A percentile compares a stretch with the other conserved stretches of the same genome.
These are phyloP conservation scores for Calonectria pseudoreteaudii DNA, from an alignment of 2,329 filamentous ascomycete species.

Conservation along the genomic window DNA sequence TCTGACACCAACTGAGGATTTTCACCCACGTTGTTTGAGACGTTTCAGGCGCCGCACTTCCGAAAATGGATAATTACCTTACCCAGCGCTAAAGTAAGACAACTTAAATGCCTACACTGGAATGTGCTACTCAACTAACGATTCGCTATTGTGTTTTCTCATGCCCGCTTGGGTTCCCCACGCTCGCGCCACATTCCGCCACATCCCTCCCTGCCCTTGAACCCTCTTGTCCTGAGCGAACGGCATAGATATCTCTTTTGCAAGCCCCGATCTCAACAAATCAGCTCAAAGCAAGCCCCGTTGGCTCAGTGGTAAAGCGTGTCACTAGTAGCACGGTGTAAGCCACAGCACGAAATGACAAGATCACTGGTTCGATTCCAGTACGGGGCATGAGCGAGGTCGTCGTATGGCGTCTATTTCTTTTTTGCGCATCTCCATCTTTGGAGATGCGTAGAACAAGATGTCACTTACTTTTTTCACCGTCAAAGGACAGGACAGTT, in stretches of 20 bases:
- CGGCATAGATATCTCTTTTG: background rate
- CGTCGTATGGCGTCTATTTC: too few relatives aligned
- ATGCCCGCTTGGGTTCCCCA: background rate
- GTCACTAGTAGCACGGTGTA: conserved; percentile 29
- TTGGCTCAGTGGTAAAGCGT: conserved; percentile 35
- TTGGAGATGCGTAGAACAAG: background rate
- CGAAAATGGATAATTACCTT: background rate
- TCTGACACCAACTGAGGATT: background rate
- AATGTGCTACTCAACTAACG: background rate
- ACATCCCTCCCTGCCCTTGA: background rate
- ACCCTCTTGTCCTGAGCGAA: background rate
- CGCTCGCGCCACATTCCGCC: background rate
- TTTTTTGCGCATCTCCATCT: too few relatives aligned
- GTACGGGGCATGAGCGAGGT: conserved; percentile 20
- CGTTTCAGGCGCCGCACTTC: background rate
- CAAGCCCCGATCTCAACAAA: background rate
- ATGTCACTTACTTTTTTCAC: background rate
- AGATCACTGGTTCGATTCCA: conserved; percentile 35
- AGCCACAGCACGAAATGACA: conserved; percentile 16
- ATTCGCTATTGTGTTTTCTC: background rate
- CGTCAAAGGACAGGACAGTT: background rate
- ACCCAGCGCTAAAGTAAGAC: background rate
- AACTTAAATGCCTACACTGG: background rate
- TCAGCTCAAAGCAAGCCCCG: conserved; percentile 19
- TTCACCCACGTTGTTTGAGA: background rate